Evolutionary conservation across 2,329 filamentous ascomycete genomes (phyloP), one percentile per base, ranked within the genome.

Genomic region (Aplosporella prunicola): DNA sequence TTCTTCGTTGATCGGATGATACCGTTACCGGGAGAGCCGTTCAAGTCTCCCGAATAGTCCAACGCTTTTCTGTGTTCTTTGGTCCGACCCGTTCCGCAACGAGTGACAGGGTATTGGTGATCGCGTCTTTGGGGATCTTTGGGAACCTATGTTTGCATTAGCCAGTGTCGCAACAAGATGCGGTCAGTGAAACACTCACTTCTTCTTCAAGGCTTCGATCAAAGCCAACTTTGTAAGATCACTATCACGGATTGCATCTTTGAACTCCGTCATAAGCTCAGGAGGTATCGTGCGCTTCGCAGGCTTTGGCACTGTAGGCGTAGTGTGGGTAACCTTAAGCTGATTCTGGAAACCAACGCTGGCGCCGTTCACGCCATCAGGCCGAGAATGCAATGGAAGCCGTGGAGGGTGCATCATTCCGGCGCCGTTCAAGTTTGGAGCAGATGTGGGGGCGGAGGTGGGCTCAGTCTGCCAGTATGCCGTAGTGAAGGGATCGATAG

Each of bases 401-500:
- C 63, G 53, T 9, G 59, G 60, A 14, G 61, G 59, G 22, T 62
- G 55, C 59, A 64, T 62, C 23, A 49, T 29, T 10, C 51, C 49
- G 20, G 46, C 49, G 11, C 26, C 30, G 6, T 45, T 55, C 20
- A 15, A 23, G 10, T 16, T 48, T 17, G 46, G 9, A 33, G 40
- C 29, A 13, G 45, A 15, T 20, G 45, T 20, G 28, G 44, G 35
- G 20, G 42, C 40, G 23, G 43, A 28, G 11, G 47, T 28, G 24
- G 52, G 50, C 2, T 58, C 50, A 8, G 55, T 51, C 6, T 58
- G 57, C 91, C 91, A 96, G 58, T 96, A 96, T 1, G 67, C 59
- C 0, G 76, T 76, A 0, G 85, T 88, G 54, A 89, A 93, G 0
- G 91, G 91, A 51, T 98, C 80, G 45, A 98, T 89, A 6, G 78